These are phyloP conservation scores for Ceratocystis cubensis DNA, from an alignment of 2,329 filamentous ascomycete species.

Conservation along the genomic window DNA sequence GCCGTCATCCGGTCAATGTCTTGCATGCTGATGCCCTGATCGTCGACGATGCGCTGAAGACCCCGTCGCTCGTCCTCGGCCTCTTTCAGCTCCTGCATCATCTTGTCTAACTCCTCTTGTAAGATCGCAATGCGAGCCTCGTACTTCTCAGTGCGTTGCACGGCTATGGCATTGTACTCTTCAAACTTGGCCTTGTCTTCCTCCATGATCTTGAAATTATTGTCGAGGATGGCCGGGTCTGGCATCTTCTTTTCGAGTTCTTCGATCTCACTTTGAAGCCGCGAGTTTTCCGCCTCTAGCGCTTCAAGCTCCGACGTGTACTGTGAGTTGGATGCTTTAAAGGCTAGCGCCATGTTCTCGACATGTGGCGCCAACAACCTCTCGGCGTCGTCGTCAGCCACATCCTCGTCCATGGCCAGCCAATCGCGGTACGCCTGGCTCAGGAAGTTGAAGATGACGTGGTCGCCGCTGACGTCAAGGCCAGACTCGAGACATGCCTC, in stretches of 20 bases:
- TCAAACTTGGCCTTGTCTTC: constrained; percentile 93
- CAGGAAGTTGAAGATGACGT: constrained; percentile 88
- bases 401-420: constrained; percentile 83
- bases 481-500: constrained; percentile 81
- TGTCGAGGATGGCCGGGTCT: constrained; percentile 70
- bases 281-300: constrained; percentile 74
- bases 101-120: constrained; percentile 75
- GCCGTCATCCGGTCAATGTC: constrained; percentile 99
- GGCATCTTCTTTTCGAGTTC: constrained; percentile 78
- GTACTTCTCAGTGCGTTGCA: constrained; percentile 80
- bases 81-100: constrained; percentile 59
- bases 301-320: constrained; percentile 74
- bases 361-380: constrained; percentile 71
- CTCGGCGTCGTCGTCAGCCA: constrained; percentile 71
- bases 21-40: constrained; percentile 88
- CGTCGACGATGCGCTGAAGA: constrained; percentile 77
- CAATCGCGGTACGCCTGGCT: constrained; percentile 85
- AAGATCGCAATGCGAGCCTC: constrained; percentile 66
- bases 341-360: constrained; percentile 74
- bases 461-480: constrained; percentile 75
- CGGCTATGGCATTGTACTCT: constrained; percentile 76
- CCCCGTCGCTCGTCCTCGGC: constrained; percentile 69
- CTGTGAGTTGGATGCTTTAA: constrained; percentile 71
- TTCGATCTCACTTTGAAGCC: constrained; percentile 73
- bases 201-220: constrained; percentile 84